Evolutionary conservation across 306 rosid species (phyloP).

Genomic region (Morella rubra): DNA sequence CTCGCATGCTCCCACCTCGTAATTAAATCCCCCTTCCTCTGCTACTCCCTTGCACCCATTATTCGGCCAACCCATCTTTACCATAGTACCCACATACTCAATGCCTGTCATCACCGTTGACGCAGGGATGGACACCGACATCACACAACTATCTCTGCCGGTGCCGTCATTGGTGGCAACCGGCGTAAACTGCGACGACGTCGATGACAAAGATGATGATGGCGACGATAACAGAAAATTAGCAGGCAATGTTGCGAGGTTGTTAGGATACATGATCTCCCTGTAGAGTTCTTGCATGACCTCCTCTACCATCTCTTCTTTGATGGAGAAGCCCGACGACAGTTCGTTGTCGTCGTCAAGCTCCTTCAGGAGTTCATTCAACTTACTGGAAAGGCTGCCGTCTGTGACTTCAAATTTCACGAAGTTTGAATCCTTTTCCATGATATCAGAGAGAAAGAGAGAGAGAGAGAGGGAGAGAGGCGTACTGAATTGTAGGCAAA

Average conservation of each 20-base stretch:
- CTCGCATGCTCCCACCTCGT: no score
- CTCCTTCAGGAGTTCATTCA: constrained; percentile 1
- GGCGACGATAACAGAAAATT: not conserved
- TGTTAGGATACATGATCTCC: not conserved
- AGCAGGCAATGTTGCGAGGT: no score
- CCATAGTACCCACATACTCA: not conserved
- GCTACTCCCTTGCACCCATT: not conserved
- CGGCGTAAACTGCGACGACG: not conserved
- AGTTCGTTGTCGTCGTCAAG: not conserved
- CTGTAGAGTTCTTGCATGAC: constrained; percentile 6
- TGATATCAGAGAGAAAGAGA: not conserved
- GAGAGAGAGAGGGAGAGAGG: not conserved
- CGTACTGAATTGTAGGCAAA: not conserved
- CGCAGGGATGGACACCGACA: constrained; percentile 25
- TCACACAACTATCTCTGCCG: constrained; percentile 35
- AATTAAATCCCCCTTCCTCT: not conserved
- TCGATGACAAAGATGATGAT: not conserved
- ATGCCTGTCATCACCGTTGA: constrained; percentile 39
- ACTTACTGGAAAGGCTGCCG: not conserved
- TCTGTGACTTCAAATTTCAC: not conserved
- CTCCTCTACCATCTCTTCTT: constrained; percentile 10
- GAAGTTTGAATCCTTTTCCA: not conserved
- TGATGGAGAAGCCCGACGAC: not conserved
- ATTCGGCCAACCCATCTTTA: not conserved
- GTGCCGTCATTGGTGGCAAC: not conserved